phyloP scores from a whole-genome alignment of 2,329 filamentous ascomycete genomes.

The Lecanoromycetidae sp. region DNA sequence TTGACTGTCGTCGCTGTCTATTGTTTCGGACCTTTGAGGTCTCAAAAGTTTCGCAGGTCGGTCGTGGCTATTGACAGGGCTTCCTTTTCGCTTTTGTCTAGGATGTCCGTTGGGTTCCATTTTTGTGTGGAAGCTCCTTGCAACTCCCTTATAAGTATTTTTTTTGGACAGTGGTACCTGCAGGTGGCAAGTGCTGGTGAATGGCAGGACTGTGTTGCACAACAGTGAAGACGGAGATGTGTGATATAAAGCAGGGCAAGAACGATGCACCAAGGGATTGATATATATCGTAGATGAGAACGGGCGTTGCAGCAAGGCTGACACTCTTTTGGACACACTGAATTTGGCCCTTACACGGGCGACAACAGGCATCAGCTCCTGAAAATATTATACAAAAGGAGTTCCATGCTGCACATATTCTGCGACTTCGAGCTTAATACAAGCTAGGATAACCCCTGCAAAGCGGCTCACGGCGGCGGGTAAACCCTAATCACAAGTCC shows the following conservation, averaged over 20 bases:
- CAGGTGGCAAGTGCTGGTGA: neutral
- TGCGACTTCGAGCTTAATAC: no score
- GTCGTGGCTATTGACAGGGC: constrained; percentile 37
- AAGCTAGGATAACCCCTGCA: no score
- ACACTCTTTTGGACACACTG: neutral
- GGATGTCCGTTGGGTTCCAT: constrained; percentile 41
- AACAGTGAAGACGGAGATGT: no score
- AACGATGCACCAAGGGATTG: no score
- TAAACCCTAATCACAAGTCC: no score
- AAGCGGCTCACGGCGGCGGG: no score
- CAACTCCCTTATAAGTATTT: neutral
- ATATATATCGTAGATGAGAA: no score
- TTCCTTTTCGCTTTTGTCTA: constrained; percentile 44
- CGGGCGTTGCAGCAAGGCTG: neutral
- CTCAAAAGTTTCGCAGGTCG: constrained; percentile 45
- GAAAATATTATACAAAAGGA: no score
- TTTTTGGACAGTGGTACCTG: neutral
- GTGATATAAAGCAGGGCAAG: no score
- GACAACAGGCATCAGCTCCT: constrained; percentile 12
- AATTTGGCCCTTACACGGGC: constrained; percentile 7
- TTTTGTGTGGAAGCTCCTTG: constrained; percentile 14
- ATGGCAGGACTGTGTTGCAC: no score
- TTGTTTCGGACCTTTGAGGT: constrained; percentile 31
- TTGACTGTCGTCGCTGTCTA: constrained; percentile 34
- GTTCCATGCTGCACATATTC: no score